Evolutionary conservation across 2,329 filamentous ascomycete species (phyloP).

Genomic region (Dactylellina drechsleri): DNA sequence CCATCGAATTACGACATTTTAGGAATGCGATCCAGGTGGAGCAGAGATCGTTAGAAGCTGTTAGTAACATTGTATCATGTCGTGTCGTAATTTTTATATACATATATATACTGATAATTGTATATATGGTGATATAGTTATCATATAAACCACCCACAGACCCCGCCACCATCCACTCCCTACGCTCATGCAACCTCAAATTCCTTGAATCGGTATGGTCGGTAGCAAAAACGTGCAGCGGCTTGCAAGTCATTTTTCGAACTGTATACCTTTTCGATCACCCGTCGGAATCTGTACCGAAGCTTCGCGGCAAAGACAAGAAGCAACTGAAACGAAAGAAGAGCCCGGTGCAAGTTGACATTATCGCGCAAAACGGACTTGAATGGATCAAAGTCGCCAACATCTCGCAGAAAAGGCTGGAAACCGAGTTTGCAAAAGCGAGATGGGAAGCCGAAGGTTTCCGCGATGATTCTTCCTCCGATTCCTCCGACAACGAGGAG

Average conservation of each 20-base stretch:
- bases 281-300: slow-evolving; percentile 56
- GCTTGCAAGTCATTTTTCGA: slow-evolving; percentile 67
- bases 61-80: slow-evolving; percentile 56
- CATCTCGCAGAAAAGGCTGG: slow-evolving; percentile 71
- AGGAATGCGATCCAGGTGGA: slow-evolving; percentile 65
- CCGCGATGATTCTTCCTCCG: slow-evolving; percentile 65
- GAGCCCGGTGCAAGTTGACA: slow-evolving; percentile 70
- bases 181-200: slow-evolving; percentile 73
- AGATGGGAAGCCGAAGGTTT: slow-evolving; percentile 69
- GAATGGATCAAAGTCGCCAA: slow-evolving; percentile 76
- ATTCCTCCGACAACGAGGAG: slow-evolving; percentile 58
- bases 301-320: slow-evolving; percentile 60
- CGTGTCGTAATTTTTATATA: background rate
- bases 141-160: slow-evolving; percentile 54
- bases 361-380: slow-evolving; percentile 71
- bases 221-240: slow-evolving; percentile 69
- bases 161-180: slow-evolving; percentile 65
- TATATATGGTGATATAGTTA: slow-evolving; percentile 27
- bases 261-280: slow-evolving; percentile 53
- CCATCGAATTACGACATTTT: slow-evolving; percentile 67
- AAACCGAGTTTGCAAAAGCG: slow-evolving; percentile 75
- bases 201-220: slow-evolving; percentile 74
- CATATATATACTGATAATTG: slow-evolving; percentile 54
- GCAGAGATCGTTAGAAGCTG: slow-evolving; percentile 64
- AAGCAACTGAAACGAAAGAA: slow-evolving; percentile 61